These are phyloP conservation scores for Actinomucor elegans DNA, from an alignment of 371 early-diverging fungal genomes.

Conservation along the genomic window DNA sequence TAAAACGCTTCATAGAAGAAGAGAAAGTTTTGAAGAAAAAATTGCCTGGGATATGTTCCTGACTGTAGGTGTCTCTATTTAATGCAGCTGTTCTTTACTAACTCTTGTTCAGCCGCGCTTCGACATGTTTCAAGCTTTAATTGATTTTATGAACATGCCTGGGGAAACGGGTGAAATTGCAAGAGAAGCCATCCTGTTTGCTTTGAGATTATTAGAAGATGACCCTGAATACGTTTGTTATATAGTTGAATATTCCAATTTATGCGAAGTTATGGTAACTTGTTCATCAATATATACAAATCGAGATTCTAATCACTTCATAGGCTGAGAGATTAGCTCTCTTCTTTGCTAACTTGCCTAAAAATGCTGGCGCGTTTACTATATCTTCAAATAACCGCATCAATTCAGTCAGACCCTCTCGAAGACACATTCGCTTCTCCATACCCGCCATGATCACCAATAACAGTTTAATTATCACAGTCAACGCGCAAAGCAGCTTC, in stretches of 20 bases:
- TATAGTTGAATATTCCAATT: constrained; percentile 50
- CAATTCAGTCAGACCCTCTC: constrained; percentile 37
- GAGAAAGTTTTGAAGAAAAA: constrained; percentile 49
- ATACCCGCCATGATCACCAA: constrained; percentile 50
- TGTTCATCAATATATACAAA: background rate
- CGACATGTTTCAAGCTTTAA: constrained; percentile 50
- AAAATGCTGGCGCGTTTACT: constrained; percentile 45
- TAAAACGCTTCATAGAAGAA: constrained; percentile 36
- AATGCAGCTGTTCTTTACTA: background rate
- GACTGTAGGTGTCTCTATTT: constrained; percentile 25
- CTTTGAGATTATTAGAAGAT: constrained; percentile 43
- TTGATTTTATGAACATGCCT: constrained; percentile 54
- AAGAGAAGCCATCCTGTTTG: constrained; percentile 50
- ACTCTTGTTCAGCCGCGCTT: constrained; percentile 40
- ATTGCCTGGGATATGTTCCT: constrained; percentile 50
- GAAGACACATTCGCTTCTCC: constrained; percentile 42
- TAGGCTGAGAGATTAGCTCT: constrained; percentile 48
- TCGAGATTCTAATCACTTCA: background rate
- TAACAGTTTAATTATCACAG: constrained; percentile 45
- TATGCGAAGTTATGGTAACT: constrained; percentile 52
- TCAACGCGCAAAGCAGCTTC: constrained; percentile 47
- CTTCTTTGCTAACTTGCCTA: constrained; percentile 43
- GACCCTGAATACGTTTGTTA: constrained; percentile 56
- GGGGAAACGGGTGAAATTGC: constrained; percentile 57
- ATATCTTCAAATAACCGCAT: constrained; percentile 41